Conservation (phyloP, 2,329 filamentous ascomycete genomes). For the Capronia epimyces region DNA sequence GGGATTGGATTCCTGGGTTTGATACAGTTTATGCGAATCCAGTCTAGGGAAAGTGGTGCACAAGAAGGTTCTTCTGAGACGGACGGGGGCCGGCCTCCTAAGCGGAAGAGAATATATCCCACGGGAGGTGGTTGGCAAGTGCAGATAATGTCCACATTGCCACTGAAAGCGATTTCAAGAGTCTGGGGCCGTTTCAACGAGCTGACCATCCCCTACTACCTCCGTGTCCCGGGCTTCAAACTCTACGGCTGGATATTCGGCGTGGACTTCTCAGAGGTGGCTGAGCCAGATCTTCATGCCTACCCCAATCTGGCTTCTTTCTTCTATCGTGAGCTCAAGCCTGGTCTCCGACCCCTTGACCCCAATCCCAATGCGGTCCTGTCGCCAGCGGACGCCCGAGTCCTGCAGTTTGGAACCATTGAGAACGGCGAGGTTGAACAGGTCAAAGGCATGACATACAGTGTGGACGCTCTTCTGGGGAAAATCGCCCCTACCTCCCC, state of each 20-base stretch:
- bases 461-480: constrained; percentile 83
- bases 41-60: constrained; percentile 43
- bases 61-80: constrained; percentile 39
- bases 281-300: constrained; percentile 77
- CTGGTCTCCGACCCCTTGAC: constrained; percentile 78
- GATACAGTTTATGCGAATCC: constrained; percentile 76
- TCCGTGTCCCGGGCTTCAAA: constrained; percentile 84
- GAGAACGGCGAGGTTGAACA: constrained; percentile 94
- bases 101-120: constrained; percentile 62
- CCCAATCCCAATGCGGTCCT: constrained; percentile 72
- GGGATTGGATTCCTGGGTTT: constrained; percentile 79
- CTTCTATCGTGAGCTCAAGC: constrained; percentile 93
- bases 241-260: constrained; percentile 87
- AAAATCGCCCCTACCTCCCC: constrained; percentile 47
- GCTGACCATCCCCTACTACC: constrained; percentile 76
- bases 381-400: constrained; percentile 81
- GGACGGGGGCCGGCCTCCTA: constrained; percentile 42
- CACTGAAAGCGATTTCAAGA: constrained; percentile 82
- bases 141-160: constrained; percentile 86
- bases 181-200: constrained; percentile 92
- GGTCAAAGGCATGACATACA: constrained; percentile 98
- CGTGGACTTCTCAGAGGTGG: constrained; percentile 81
- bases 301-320: constrained; percentile 94
- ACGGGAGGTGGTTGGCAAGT: constrained; percentile 83
- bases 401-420: constrained; percentile 88